Evolutionary conservation across 1,139 yeast species (phyloP), one percentile per base, ranked within the genome.

Genomic region (Pichia inconspicua): DNA sequence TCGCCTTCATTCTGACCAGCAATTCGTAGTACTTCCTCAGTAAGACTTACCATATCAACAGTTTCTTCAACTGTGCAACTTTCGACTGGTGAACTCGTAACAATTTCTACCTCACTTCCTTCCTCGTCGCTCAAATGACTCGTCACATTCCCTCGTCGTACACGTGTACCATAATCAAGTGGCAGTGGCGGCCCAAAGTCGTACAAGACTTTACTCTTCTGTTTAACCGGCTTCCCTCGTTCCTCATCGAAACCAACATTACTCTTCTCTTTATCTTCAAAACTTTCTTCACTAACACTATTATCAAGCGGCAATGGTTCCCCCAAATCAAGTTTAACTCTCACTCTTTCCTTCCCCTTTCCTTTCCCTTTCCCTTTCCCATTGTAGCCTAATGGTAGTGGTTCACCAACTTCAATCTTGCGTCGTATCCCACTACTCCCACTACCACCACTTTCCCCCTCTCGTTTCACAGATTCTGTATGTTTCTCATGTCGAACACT

Each of bases 381-480:
- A 22, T 40, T 14, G 35, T 48, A 49, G 7, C 40, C 36, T 14
- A 49, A 43, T 5, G 55, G 54, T 39, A 53, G 39, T 10, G 55
- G 56, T 10, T 35, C 42, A 4, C 54, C 55, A 25, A 52, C 37
- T 25, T 32, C 47, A n/a, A 43, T 38, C 9, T 32, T 32, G 8
- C 36, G 36, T 32, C 36, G 36, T 11, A 14, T 11, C 36, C 8
- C 36, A n/a, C 17, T 14, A 15, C 30, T 27, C 11, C 11, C 30
- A 27, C 10, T 27, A 14, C 36, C 14, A 11, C 17, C 36, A 32
- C 9, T 32, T 14, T 32, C 17, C 17, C 17, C 36, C n/a, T 15
- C 36, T n/a, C 36, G 17, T 14, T 32, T 32, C 4, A 32, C 36
- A 14, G 36, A 32, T 14, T 32, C 36, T 7, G 36, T 32, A 11